phyloP scores from a whole-genome alignment of 805 yeast genomes.

The Wickerhamomyces silvicola region DNA sequence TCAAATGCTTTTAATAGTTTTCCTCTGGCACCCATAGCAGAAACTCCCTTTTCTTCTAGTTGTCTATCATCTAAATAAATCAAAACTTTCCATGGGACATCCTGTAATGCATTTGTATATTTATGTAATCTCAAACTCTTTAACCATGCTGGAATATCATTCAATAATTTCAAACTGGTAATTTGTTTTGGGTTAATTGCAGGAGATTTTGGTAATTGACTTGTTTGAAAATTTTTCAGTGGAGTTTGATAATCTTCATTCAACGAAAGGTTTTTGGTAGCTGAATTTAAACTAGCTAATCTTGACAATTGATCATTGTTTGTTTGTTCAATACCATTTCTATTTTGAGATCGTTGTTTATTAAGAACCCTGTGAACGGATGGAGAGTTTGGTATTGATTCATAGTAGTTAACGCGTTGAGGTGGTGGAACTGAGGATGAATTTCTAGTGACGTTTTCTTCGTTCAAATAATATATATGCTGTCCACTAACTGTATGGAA shows the following conservation, averaged over 20 bases:
- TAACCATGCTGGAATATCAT: slow-evolving; percentile 89
- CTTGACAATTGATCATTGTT: slow-evolving; percentile 11
- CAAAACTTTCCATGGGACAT: slow-evolving; percentile 72
- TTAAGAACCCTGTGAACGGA: slow-evolving; percentile 3
- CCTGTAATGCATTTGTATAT: slow-evolving; percentile 78
- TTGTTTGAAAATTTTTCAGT: too few species aligned
- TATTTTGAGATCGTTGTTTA: slow-evolving; percentile 1
- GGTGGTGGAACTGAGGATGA: slow-evolving; percentile 22
- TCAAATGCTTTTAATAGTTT: slow-evolving; percentile 89
- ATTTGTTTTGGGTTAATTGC: slow-evolving; percentile 44
- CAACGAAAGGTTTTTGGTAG: slow-evolving; percentile 12
- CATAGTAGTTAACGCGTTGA: slow-evolving; percentile 20
- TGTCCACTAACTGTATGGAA: slow-evolving; percentile 1
- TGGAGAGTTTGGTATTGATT: slow-evolving; percentile 6
- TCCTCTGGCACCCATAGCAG: slow-evolving; percentile 93
- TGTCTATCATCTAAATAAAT: slow-evolving; percentile 62
- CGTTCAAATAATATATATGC: slow-evolving; percentile 1
- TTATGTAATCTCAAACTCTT: slow-evolving; percentile 86
- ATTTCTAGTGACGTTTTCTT: slow-evolving; percentile 6
- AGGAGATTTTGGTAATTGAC: slow-evolving; percentile 29
- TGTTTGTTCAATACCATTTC: background rate
- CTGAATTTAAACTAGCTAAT: slow-evolving; percentile 17
- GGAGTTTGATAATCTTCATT: slow-evolving; percentile 9
- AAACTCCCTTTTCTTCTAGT: slow-evolving; percentile 75
- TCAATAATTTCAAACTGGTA: slow-evolving; percentile 47